Evolutionary conservation across 257 asterid genomes (phyloP), one percentile per base, ranked within the genome.

Genomic region (Nicotiana sylvestris): DNA sequence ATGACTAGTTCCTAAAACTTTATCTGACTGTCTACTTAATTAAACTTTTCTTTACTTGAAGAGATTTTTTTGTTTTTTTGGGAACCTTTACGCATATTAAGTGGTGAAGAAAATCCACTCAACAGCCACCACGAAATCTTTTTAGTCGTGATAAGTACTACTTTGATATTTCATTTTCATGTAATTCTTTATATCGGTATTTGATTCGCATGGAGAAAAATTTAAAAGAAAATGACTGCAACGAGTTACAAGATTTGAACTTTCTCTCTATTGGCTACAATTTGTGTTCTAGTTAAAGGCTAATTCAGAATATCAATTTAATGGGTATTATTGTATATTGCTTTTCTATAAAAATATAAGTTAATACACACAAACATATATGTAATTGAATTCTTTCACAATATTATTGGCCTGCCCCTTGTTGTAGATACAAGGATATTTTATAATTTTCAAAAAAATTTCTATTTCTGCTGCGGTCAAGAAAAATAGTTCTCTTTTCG

Each of bases 1-100:
- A 72, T 72, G 37, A 46, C 6, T 21, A 12, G 6, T 72, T 3
- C 60, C 27, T 1, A 37, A 25, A 3, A 72, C 25, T 72, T 72
- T 72, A 46, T 46, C 37, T 6, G 49, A 39, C 49, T 39, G 49
- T 39, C 49, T 7, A 39, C 49, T 39, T 39, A 39, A 39, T 39
- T 39, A 39, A 7, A 10, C 5, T 51, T 11, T 51, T 51, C 15
- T 51, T 10, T 51, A n/a, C 33, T 21, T 32, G 33, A 32, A 32
- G 33, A 32, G 33, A 32, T 33, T 70, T 46, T n/a, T 43, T 64
- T 11, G 3, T 21, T 61, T 25, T 0, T 27, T 72, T 12, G 6
- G 78, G 60, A 72, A 18, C 79, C 15, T 72, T 72, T 11, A 46
- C 3, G 79, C 78, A 72, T 72, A 46, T 72, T 72, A 72, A 46